Evolutionary conservation across 164 flowering plant genomes (phyloP).

Genomic region (Piper longum): DNA sequence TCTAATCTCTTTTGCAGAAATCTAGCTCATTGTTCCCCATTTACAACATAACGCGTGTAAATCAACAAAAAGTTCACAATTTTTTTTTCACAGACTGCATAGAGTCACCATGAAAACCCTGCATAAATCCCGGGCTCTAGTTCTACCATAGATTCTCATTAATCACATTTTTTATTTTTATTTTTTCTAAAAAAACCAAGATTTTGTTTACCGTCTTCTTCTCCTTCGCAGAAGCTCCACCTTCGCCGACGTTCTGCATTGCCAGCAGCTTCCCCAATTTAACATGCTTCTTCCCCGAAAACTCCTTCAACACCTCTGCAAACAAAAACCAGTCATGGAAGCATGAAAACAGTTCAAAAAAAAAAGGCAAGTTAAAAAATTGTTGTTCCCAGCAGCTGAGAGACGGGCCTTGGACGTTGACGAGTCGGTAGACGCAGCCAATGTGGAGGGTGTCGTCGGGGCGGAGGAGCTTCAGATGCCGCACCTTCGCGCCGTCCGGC

Average conservation of each 20-base stretch:
- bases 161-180: too few relatives aligned
- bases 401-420: constrained; percentile 54
- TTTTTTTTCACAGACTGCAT: not conserved
- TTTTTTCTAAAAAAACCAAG: too few relatives aligned
- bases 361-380: not conserved
- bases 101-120: not conserved
- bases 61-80: not conserved
- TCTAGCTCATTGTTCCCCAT: too few relatives aligned
- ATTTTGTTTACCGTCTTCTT: constrained; percentile 2
- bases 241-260: constrained; percentile 8
- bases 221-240: constrained; percentile 6
- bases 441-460: constrained; percentile 53
- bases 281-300: constrained; percentile 48
- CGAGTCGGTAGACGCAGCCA: constrained; percentile 65
- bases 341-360: not conserved
- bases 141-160: not conserved
- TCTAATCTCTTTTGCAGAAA: too few relatives aligned
- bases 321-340: not conserved
- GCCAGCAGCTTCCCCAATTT: constrained; percentile 38
- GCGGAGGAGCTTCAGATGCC: constrained; percentile 60
- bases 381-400: not conserved
- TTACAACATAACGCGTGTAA: too few relatives aligned
- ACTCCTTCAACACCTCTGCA: constrained; percentile 70
- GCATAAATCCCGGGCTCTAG: not conserved
- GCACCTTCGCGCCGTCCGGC: constrained; percentile 24